Base-by-base conservation (phyloP, 345 rosid species). In the Turritis glabra region DNA sequence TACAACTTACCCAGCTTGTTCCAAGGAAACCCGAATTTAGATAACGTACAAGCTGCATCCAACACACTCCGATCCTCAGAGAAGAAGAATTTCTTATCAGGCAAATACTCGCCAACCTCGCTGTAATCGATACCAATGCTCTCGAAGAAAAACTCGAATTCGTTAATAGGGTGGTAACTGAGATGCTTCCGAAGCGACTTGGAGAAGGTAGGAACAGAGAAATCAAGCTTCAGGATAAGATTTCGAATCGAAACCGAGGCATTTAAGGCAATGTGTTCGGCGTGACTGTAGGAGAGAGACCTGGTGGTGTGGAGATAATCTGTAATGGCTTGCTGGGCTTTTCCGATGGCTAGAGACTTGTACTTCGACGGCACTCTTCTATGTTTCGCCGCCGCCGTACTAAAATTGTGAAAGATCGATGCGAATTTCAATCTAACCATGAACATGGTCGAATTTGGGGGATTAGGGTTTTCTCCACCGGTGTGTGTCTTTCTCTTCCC, bases 111-210 rank as follows among this genome's bases (percentile, higher is more conserved):
- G 0, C 21, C 22, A 38, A 86, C 80, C 76, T 88, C 86, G n/a
- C 32, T 40, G 71, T 81, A 81, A 69, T 82, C 82, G 53, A 88
- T 85, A 37, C 93, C 96, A 65, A 90, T 86, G 51, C 96, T 88
- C 79, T 88, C 96, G 51, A 81, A 86, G 85, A 90, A 88, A 66
- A 90, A 90, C 72, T 86, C 91, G 69, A 85, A 88, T 69, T 88
- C 96, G 77, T 90, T 90, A 27, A 90, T 78, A 5, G 96, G 96
- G 26, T 73, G 29, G 78, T 90, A 90, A 69, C 93, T 82, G 64
- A 90, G 85, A 67, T 75, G 80, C 54, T 60, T 84, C 40, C 64
- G 70, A 21, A 90, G 18, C 47, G 85, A 80, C 8, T 26, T 79
- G 4, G 82, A 67, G 84, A 86, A 88, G 15, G 69, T 44, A 0